A percentile compares a stretch with the other conserved stretches of the same genome.
phyloP scores from a whole-genome alignment of 148 eudicot genomes.

The Spergularia marina region DNA sequence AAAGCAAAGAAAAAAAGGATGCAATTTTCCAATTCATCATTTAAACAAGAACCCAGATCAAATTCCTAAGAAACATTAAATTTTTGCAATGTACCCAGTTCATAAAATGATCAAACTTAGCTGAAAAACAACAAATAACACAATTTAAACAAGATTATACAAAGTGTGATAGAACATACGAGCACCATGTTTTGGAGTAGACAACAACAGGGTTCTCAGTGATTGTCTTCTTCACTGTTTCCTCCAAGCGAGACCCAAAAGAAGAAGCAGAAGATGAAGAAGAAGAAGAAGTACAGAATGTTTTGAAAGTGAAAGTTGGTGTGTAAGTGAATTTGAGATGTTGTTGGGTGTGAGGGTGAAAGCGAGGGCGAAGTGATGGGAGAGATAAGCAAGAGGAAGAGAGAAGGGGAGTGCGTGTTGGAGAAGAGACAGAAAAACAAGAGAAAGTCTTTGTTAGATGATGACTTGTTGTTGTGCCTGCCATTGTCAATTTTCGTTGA shows the following conservation, averaged over 20 bases:
- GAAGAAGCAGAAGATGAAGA: constrained; percentile 31
- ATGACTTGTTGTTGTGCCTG: background rate
- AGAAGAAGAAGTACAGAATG: constrained; percentile 34
- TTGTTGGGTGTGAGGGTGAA: background rate
- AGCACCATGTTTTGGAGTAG: constrained; percentile 92
- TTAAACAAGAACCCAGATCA: background rate
- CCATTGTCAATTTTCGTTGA: constrained; percentile 10
- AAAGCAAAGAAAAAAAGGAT: background rate
- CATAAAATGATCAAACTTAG: background rate
- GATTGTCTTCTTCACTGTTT: constrained; percentile 64
- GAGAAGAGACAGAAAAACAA: constrained; percentile 9
- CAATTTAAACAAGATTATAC: background rate
- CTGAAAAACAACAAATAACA: background rate
- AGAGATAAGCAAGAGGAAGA: background rate
- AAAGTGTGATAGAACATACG: constrained; percentile 43
- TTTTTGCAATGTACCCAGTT: constrained; percentile 7
- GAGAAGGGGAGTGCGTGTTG: constrained; percentile 12
- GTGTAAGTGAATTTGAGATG: constrained; percentile 7
- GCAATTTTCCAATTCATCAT: background rate
- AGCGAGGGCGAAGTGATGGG: background rate
- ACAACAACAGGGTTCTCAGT: constrained; percentile 82
- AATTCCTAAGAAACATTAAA: background rate
- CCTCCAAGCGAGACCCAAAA: constrained; percentile 76
- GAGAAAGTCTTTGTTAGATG: constrained; percentile 8
- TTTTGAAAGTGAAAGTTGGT: constrained; percentile 22